Base-by-base conservation (phyloP, 768 basidiomycete genomes). In the Hygrocybe coccinea region DNA sequence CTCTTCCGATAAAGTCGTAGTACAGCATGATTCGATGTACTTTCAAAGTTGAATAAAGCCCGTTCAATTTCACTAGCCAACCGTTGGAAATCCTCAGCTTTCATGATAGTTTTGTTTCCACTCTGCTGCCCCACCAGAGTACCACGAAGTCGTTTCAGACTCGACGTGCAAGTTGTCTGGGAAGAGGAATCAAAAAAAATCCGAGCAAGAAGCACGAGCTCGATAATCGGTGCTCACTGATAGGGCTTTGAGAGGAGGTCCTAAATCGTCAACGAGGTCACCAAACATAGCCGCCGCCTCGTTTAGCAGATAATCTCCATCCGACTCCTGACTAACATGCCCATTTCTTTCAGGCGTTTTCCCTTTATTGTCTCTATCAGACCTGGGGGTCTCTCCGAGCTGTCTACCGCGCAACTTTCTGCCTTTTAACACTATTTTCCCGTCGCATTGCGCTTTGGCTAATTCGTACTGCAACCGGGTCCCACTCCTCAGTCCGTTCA, bases 401-500 rank as follows among this genome's bases (percentile, higher is more conserved):
- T 29, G 17, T 55, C 59, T 65, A 48, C 52, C 60, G 57, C 58
- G 62, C 60, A 56, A 60, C 50, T 55, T 62, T 52, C 57, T 63
- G 51, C 48, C 58, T 35, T 50, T 65, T 17, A 56, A 64, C 29
- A 68, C 64, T 39, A 67, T 63, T 15, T 76, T 74, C 10, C 59
- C 56, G 5, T 50, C 55, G n/a, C 48, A 22, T 6, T 51, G 55
- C 1, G 88, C 87, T 60, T 80, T 80, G 12, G 87, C 81, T 25
- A 97, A 69, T 48, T 95, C 90, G 58, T 87, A 84, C 65, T 97
- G 94, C 35, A 98, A 69, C 34, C 82, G 79, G 6, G 87, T 91
- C 1, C 93, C 89, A 55, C 89, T 85, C 46, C 95, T 73, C 56
- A 98, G 74, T 22, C 95, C 94, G 54, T 87, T 94, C 37, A 99